Conservation (phyloP, 2,329 filamentous ascomycete species). For the Aspergillus luchuensis region DNA sequence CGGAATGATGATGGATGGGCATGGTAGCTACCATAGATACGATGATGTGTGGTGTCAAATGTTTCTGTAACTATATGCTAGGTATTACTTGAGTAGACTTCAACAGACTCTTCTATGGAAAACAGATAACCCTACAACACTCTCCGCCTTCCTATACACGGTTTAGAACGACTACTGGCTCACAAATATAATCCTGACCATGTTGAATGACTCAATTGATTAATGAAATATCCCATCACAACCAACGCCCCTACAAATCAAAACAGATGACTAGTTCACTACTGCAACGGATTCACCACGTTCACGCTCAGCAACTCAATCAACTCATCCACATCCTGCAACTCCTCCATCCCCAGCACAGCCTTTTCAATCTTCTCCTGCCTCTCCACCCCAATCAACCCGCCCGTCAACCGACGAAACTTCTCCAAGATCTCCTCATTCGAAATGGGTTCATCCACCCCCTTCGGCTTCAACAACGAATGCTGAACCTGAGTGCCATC, state of each 20-base stretch:
- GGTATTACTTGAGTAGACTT: no score
- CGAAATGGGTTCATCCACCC: background rate
- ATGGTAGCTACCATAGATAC: no score
- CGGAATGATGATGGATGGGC: no score
- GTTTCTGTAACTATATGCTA: no score
- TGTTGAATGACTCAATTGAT: no score
- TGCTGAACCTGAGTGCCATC: background rate
- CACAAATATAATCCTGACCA: no score
- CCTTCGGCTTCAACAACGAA: background rate
- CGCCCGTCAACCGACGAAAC: background rate
- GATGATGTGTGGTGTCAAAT: no score
- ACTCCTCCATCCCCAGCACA: background rate
- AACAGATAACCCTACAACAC: no score
- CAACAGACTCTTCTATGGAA: no score
- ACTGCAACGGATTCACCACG: background rate
- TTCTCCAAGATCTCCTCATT: conserved; percentile 12
- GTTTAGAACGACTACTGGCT: no score
- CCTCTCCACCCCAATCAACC: background rate
- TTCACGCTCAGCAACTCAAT: background rate
- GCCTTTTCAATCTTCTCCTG: background rate
- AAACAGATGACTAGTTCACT: background rate
- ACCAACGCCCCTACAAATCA: background rate
- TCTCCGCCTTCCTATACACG: no score
- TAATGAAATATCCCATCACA: background rate
- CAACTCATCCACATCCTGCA: conserved; percentile 3